These are phyloP conservation scores for Trichoderma reesei DNA, from an alignment of 495 filamentous ascomycete species.

Conservation along the genomic window DNA sequence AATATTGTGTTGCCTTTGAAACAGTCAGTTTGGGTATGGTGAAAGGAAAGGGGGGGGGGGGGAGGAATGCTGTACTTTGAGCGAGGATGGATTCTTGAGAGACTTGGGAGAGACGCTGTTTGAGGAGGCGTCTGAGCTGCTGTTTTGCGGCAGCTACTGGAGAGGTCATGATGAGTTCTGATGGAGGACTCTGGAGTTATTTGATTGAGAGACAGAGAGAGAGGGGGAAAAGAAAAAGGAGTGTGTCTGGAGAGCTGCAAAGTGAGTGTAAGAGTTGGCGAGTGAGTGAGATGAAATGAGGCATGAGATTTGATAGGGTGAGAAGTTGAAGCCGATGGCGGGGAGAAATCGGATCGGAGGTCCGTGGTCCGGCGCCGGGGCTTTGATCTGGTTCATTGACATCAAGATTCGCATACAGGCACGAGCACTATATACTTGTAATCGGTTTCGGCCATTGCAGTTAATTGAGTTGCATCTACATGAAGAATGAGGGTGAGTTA, in stretches of 20 bases:
- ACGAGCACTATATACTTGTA: too few species aligned
- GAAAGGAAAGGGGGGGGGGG: not conserved
- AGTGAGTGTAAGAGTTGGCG: not conserved
- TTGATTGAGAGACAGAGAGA: too few species aligned
- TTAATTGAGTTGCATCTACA: not conserved
- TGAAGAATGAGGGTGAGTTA: not conserved
- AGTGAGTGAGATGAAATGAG: not conserved
- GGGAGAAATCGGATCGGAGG: conserved; percentile 1
- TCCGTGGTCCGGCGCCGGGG: not conserved
- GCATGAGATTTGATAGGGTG: not conserved
- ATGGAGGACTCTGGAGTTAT: too few species aligned
- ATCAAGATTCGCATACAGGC: not conserved
- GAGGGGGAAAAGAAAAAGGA: not conserved
- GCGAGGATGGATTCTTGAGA: conserved; percentile 44
- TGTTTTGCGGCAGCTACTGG: conserved; percentile 58
- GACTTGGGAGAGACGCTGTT: conserved; percentile 47
- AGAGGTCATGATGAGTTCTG: conserved; percentile 19
- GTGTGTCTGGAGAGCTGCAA: not conserved
- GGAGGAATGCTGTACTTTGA: too few species aligned
- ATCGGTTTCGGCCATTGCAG: not conserved
- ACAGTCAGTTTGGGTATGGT: not conserved
- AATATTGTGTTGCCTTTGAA: conserved; percentile 47
- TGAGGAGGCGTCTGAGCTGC: conserved; percentile 61
- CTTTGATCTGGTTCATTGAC: not conserved
- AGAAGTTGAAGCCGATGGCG: not conserved